phyloP scores from a whole-genome alignment of 2,329 filamentous ascomycete genomes.

The Aureobasidium mangrovei region DNA sequence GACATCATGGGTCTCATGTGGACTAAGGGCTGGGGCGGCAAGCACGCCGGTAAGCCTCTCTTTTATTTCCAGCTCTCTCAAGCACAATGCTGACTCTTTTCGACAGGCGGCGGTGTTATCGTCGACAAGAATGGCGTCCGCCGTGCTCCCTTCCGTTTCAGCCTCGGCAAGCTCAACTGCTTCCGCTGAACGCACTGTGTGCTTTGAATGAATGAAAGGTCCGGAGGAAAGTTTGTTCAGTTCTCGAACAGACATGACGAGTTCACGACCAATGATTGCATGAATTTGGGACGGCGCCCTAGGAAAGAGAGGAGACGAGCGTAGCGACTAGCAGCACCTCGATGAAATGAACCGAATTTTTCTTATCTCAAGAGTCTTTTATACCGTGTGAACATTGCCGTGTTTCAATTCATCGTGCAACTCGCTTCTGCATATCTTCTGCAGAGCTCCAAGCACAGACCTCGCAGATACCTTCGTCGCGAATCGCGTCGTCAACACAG shows the following conservation, averaged over 20 bases:
- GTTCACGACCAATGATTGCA: background rate
- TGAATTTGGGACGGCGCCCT: background rate
- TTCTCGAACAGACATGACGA: background rate
- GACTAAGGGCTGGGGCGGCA: constrained; percentile 38
- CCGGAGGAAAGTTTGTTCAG: too few relatives aligned
- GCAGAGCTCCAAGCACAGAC: too few relatives aligned
- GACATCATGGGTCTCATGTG: constrained; percentile 38
- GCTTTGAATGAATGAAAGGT: background rate
- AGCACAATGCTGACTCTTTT: background rate
- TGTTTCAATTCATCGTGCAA: too few relatives aligned
- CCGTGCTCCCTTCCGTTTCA: constrained; percentile 44
- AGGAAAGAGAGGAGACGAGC: background rate
- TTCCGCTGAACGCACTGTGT: constrained; percentile 33
- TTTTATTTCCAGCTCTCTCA: background rate
- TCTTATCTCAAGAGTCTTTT: too few relatives aligned
- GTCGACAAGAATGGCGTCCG: constrained; percentile 45
- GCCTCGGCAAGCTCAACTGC: constrained; percentile 44
- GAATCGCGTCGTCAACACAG: too few relatives aligned
- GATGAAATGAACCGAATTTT: background rate
- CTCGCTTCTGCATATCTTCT: too few relatives aligned
- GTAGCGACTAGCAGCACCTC: background rate
- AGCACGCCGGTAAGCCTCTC: constrained; percentile 31
- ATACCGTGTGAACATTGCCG: too few relatives aligned
- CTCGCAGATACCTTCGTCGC: too few relatives aligned
- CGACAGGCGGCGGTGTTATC: constrained; percentile 40